Evolutionary conservation across 805 yeast species (phyloP), one percentile per base, ranked within the genome.

Genomic region (Zygosaccharomyces gambellarensis): DNA sequence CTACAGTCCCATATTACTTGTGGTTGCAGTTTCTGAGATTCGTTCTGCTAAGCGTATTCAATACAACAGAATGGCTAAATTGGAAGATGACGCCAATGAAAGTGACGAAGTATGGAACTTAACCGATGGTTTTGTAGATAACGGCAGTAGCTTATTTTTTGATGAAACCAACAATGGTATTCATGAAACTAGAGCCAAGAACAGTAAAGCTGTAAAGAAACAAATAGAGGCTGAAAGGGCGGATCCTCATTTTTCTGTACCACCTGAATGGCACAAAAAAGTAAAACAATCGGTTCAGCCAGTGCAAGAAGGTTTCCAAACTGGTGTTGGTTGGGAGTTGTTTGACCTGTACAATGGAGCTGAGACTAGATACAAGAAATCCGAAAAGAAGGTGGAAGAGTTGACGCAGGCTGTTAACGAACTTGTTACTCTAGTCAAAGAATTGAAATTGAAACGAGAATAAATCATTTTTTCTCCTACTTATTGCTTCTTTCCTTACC

Each of bases 31-130:
- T 23, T 79, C 75, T 55, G 97, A 89, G 65, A 74, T 83, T 4
- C 71, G 78, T 34, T 76, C 72, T 30, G 94, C 96, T 1, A 77
- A 80, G 57, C 71, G 94, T 58, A 82, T 88, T 19, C 76, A 74
- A 46, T 87, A 85, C 65, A 88, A 88, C 65, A 73, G 95, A 53
- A 68, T 75, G 48, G 77, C 74, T 54, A 79, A 81, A 1, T 65
- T 80, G 17, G 71, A 85, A 0, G 95, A 88, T 63, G 96, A 88
- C 66, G 87, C 89, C 19, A 87, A 86, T 62, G 92, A 85, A 61
- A 58, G 71, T 19, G 87, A 88, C 59, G 77, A 83, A 6, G 90
- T 84, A 59, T 88, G 96, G 95, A 88, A 85, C 55, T 72, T 88
- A 56, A 78, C 84, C 6, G 95, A 87, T 66, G 96, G 95, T 0